Conservation (phyloP, 1,284 basidiomycete species). For the Microbotryum silenes-acaulis region DNA sequence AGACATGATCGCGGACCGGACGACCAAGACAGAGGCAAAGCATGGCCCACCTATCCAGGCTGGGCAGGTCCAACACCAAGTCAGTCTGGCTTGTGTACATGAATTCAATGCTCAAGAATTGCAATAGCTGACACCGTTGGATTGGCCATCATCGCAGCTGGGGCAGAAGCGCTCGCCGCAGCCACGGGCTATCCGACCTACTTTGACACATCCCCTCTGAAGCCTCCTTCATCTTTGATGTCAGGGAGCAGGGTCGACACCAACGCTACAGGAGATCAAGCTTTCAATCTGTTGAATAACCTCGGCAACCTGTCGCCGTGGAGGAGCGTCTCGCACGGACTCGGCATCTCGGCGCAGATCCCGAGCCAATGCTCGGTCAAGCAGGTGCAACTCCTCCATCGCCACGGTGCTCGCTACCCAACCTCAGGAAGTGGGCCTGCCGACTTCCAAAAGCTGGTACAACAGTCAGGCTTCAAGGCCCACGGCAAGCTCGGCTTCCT, state of each 20-base stretch:
- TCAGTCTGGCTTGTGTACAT: neutral
- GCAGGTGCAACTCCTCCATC: conserved; percentile 48
- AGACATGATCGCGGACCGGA: neutral
- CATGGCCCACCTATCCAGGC: neutral
- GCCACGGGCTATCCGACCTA: conserved; percentile 22
- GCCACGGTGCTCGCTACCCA: conserved; percentile 65
- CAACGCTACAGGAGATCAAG: too few species aligned
- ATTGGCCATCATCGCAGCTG: neutral
- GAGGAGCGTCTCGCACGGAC: conserved; percentile 55
- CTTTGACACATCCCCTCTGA: conserved; percentile 15
- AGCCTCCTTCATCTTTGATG: conserved; percentile 12
- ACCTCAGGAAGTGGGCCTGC: conserved; percentile 58
- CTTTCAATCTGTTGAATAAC: conserved; percentile 57
- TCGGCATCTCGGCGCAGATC: conserved; percentile 12
- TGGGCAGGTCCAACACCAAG: conserved; percentile 2
- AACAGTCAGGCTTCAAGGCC: conserved; percentile 42
- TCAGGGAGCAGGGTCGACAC: neutral
- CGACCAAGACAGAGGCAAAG: neutral
- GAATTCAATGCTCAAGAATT: too few species aligned
- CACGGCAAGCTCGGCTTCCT: conserved; percentile 56
- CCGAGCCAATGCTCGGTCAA: conserved; percentile 21
- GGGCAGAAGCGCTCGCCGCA: conserved; percentile 25
- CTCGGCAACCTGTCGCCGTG: conserved; percentile 81
- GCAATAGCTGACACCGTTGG: neutral
- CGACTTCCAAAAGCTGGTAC: conserved; percentile 53